Evolutionary conservation across 163 green algal genomes (phyloP), one percentile per base, ranked within the genome.

Genomic region (Coccomyxa subellipsoidea): DNA sequence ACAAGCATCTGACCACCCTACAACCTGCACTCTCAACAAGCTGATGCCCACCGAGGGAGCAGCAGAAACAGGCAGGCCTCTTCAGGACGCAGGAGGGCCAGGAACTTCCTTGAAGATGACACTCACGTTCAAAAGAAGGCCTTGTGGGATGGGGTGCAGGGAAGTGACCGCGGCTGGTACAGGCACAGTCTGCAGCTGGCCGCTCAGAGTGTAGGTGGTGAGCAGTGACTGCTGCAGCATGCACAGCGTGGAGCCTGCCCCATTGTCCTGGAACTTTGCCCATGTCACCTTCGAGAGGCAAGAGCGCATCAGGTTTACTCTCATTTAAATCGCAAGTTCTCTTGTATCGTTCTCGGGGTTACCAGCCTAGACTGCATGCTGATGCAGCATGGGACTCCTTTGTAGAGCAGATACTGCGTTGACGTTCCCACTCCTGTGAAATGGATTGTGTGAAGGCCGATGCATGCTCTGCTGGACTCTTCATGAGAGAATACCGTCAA

Each of bases 161-260:
- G 77, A 69, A 12, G 85, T 83, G 38, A 90, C 85, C 5, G 76
- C 72, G 37, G 81, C 79, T 5, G 89, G 84, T 83, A 93, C 79
- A 7, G 91, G 87, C 9, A 89, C 82, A 54, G 87, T 85, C 36
- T 91, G 80, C 36, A 88, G 37, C 73, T 88, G 86, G 23, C 90
- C 91, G 23, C 80, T 82, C 12, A 86, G 40, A 0, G 82, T 85
- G 54, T 85, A 86, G 5, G 88, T 89, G 7, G 82, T 91, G 27
- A 94, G 82, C 70, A 84, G 76, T 37, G 70, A 37, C 10, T 73
- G 37, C 18, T 90, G 85, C 78, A 94, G 90, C 70, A 94, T 79
- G 82, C 90, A 93, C 53, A 94, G 85, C 59, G 31, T 82, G 66
- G 29, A 36, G 21, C 4, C 10, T 34, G 18, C 70, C 32, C 27